Evolutionary conservation across 495 filamentous ascomycete species (phyloP), one percentile per base, ranked within the genome.

Genomic region (Aspergillus bridgeri): DNA sequence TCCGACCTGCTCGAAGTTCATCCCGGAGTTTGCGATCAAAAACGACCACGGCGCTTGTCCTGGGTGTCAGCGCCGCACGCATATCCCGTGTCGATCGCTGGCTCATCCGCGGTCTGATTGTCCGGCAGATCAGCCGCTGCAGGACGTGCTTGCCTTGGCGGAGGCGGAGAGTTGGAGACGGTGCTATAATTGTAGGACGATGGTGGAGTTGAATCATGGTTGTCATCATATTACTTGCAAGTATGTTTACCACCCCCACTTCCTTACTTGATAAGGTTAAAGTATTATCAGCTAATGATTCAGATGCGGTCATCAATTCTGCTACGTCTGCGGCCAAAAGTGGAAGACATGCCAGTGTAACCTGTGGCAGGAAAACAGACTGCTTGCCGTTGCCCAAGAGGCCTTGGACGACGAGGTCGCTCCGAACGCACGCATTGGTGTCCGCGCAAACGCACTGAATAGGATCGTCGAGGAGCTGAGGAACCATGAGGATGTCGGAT

Each of bases 211-310:
- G 2, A 7, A 51, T 2, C 17, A 46, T 46, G 62, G 65, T 19
- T 68, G 62, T 23, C 58, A 65, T 23, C 65, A 68, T 25, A 68
- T 68, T 5, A 61, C 52, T 0, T 65, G 65, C 27, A 51, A 57
- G 62, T 68, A 33, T 52, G 62, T 53, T 53, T 50, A 18, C 7
- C 24, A 21, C 23, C 20, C 20, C n/a, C 21, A 2, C 6, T 21
- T n/a, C 6, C 48, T n/a, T 9, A 23, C 20, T n/a, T 51, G 19
- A 51, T 7, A 19, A 29, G 11, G 2, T n/a, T n/a, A n/a, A 29
- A 29, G 27, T 29, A 29, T 13, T 9, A 6, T 0, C 2, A 17
- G 4, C 5, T 8, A n/a, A 11, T 18, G 21, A 60, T n/a, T 9
- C 27, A 64, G 62, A 0, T 62, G 62, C 23, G 63, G 56, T 2